These are phyloP conservation scores for Odontarrhena argentea DNA, from an alignment of 345 rosid genomes.

Conservation along the genomic window DNA sequence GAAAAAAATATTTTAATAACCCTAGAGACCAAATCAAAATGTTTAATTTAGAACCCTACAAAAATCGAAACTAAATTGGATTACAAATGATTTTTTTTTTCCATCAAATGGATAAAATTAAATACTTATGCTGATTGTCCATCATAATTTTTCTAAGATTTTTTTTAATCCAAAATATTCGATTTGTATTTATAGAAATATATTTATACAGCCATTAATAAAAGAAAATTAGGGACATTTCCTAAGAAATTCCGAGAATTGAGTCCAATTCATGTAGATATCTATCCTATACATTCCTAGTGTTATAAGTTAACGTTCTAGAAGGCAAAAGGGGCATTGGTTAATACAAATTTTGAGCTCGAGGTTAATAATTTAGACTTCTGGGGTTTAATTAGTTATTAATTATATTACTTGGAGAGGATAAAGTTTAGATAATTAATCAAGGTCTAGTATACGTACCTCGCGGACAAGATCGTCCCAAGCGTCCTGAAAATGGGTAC, in stretches of 20 bases:
- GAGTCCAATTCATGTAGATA: slow-evolving; percentile 7
- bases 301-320: not conserved
- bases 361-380: slow-evolving; percentile 12
- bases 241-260: not conserved
- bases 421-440: not conserved
- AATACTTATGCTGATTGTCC: too few relatives aligned
- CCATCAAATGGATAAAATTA: too few relatives aligned
- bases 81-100: too few relatives aligned
- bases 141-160: too few relatives aligned
- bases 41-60: too few relatives aligned
- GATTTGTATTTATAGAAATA: too few relatives aligned
- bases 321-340: not conserved
- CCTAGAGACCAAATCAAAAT: too few relatives aligned
- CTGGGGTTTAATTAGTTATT: not conserved
- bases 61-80: too few relatives aligned
- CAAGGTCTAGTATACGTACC: slow-evolving; percentile 44
- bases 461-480: slow-evolving; percentile 97
- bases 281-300: not conserved
- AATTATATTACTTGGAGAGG: not conserved
- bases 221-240: not conserved
- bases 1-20: too few relatives aligned
- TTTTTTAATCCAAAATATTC: too few relatives aligned
- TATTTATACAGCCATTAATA: too few relatives aligned
- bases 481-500: slow-evolving; percentile 98
- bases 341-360: slow-evolving; percentile 5